Evolutionary conservation across 1,284 basidiomycete species (phyloP).

Genomic region (Ceratobasidium sp.): DNA sequence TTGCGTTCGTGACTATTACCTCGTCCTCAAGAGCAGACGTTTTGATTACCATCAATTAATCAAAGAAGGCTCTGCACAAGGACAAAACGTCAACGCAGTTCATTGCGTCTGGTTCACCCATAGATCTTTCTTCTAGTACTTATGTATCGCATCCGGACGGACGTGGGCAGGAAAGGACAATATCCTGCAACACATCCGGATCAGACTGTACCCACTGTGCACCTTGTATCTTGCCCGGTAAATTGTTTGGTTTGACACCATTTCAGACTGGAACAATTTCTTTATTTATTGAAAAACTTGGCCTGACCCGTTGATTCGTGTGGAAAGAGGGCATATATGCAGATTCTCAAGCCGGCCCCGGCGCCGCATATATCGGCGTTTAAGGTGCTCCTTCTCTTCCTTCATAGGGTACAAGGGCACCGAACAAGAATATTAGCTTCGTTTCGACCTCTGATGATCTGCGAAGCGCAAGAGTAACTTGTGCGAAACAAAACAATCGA

Average conservation of each 20-base stretch:
- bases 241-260: conserved; percentile 43
- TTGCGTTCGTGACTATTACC: conserved; percentile 29
- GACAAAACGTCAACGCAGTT: conserved; percentile 17
- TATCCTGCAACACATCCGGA: conserved; percentile 28
- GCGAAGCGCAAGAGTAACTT: neutral
- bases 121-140: conserved; percentile 29
- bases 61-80: conserved; percentile 17
- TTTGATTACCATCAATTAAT: conserved; percentile 4
- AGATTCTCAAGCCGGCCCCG: no score
- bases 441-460: neutral
- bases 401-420: neutral
- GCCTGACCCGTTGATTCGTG: neutral
- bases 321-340: neutral
- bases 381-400: neutral
- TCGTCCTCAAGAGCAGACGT: conserved; percentile 21
- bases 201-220: conserved; percentile 19
- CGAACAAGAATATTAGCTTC: neutral
- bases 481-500: neutral
- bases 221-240: conserved; percentile 27
- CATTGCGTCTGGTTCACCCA: neutral
- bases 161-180: conserved; percentile 25
- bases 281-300: conserved; percentile 40
- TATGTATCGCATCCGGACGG: conserved; percentile 27
- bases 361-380: conserved; percentile 1
- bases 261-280: neutral